Conservation (phyloP, 2,329 filamentous ascomycete genomes). For the Beauveria sp. region DNA sequence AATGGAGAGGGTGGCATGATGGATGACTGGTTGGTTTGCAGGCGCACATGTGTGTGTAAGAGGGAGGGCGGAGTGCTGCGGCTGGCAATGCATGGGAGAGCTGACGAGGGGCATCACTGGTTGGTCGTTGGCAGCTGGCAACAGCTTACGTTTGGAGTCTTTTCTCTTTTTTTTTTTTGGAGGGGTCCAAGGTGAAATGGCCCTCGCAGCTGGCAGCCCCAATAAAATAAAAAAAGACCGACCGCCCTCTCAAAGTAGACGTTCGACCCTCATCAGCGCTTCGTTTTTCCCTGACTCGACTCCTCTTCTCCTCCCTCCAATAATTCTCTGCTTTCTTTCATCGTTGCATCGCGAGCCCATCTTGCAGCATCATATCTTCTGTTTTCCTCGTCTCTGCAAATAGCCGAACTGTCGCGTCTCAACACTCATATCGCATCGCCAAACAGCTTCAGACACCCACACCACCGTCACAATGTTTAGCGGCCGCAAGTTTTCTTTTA, state of each 20-base stretch:
- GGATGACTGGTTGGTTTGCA: neutral
- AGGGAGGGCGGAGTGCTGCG: neutral
- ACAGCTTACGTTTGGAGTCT: neutral
- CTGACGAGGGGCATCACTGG: neutral
- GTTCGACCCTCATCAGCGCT: constrained; percentile 4
- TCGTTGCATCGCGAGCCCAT: neutral
- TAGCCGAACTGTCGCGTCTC: neutral
- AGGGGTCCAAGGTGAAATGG: neutral
- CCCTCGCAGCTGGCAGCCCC: neutral
- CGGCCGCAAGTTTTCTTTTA: constrained; percentile 59
- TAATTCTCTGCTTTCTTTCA: neutral
- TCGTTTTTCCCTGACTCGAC: constrained; percentile 5
- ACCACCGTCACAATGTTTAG: constrained; percentile 33
- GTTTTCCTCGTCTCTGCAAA: neutral
- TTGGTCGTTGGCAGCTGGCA: neutral
- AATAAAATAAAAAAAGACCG: neutral
- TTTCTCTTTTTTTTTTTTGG: neutral
- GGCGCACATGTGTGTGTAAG: neutral
- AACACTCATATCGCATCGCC: neutral
- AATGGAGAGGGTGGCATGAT: neutral
- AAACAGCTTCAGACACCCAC: neutral
- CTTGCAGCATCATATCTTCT: neutral
- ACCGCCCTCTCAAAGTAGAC: neutral
- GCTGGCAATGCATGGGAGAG: neutral
- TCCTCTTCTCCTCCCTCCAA: neutral